Percentiles rank a stretch among this genome's conserved stretches.
These are phyloP conservation scores for Ascobolus immersus DNA, from an alignment of 495 filamentous ascomycete genomes.

Conservation along the genomic window DNA sequence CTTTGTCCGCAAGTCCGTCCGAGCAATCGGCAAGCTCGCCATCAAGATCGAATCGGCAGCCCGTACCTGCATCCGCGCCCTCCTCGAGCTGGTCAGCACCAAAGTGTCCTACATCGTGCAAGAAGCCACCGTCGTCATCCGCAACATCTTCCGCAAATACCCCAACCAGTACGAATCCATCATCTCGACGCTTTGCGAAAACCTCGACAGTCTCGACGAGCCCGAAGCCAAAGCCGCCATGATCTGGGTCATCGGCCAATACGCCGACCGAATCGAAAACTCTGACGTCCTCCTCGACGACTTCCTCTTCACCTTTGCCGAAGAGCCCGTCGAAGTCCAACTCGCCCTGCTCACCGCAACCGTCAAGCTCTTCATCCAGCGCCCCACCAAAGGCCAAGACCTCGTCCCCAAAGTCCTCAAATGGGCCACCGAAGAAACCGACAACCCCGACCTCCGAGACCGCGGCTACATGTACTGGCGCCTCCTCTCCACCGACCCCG, in stretches of 20 bases:
- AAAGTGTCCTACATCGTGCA: slow-evolving; percentile 99
- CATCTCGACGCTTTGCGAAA: slow-evolving; percentile 81
- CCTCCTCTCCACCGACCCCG: slow-evolving; percentile 77
- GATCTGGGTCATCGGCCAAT: slow-evolving; percentile 98
- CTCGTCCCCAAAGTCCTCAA: slow-evolving; percentile 90
- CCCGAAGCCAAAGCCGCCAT: slow-evolving; percentile 99
- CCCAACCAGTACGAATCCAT: slow-evolving; percentile 96
- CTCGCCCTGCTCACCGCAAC: slow-evolving; percentile 85
- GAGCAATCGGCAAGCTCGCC: slow-evolving; percentile 90
- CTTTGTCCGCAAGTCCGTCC: slow-evolving; percentile 91
- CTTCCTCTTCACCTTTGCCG: slow-evolving; percentile 75
- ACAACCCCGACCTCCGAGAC: slow-evolving; percentile 89
- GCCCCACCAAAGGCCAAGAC: slow-evolving; percentile 80
- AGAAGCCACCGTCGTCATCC: slow-evolving; percentile 97
- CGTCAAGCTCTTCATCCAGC: slow-evolving; percentile 93
- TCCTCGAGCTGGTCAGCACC: slow-evolving; percentile 85
- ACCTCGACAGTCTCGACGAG: slow-evolving; percentile 89
- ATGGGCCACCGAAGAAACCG: slow-evolving; percentile 96
- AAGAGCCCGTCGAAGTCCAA: slow-evolving; percentile 87
- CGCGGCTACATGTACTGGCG: slow-evolving; percentile 99
- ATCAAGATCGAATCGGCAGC: slow-evolving; percentile 97
- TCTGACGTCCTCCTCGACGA: slow-evolving; percentile 81
- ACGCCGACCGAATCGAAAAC: slow-evolving; percentile 90
- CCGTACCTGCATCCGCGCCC: slow-evolving; percentile 65
- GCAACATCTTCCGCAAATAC: slow-evolving; percentile 98